Base-by-base conservation (phyloP, 345 rosid genomes). In the Carallia brachiata region DNA sequence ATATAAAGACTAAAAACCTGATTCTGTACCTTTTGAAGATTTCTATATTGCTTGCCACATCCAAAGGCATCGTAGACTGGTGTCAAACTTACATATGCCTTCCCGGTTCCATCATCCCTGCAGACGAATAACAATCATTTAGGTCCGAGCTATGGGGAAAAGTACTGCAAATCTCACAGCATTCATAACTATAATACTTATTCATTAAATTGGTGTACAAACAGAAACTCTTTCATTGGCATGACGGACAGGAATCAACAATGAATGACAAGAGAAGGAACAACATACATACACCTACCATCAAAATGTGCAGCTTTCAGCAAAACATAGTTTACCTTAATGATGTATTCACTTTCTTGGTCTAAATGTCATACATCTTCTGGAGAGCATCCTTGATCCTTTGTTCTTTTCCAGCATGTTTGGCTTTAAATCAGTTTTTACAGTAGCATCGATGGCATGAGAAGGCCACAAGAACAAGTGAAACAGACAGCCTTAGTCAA, bases 321-420 rank as follows among this genome's bases (percentile, higher is more conserved):
- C 40, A 13, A 67, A 27, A 28, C 3, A 68, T 30, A 40, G 2
- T 61, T 7, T 79, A 87, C 97, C 97, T 92, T 85, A 92, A 85
- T 80, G 92, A 79, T n/a, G 99, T 87, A 71, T 92, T 94, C 32
- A 92, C 99, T 77, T 92, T 94, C 93, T 89, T 94, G 52, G 96
- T 78, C 82, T 92, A 93, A 65, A 94, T 90, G 58, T 92, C 97
- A 8, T 92, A 92, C 98, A 94, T 92, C 80, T 92, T 94, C 87
- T 89, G 90, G 16, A 94, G 97, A 6, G 97, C 96, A 70, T 80
- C 93, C 73, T 94, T 92, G 12, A 92, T 94, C 82, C 87, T 92
- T 84, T 92, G 23, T 23, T 23, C 23, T 23, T 23, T 23, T 23
- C 23, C 23, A 23, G 23, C 23, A 23, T 23, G 23, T 23, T 23